Conservation (phyloP, 2,329 filamentous ascomycete genomes). For the Lachnellula arida region DNA sequence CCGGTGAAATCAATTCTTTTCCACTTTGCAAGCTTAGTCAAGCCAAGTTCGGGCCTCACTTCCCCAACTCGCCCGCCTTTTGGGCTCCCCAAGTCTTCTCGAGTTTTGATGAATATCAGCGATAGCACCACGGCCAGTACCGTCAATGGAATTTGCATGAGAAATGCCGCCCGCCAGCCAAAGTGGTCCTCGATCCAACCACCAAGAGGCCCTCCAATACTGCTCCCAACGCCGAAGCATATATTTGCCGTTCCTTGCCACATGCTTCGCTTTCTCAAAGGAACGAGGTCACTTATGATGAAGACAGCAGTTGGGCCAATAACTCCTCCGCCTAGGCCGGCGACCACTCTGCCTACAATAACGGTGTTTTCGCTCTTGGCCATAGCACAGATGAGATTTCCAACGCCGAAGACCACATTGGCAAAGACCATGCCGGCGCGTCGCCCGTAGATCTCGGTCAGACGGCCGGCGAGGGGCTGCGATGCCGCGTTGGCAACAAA, state of each 20-base stretch:
- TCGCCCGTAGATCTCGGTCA: slow-evolving; percentile 65
- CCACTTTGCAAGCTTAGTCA: slow-evolving; percentile 28
- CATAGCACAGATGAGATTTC: slow-evolving; percentile 59
- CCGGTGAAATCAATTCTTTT: slow-evolving; percentile 67
- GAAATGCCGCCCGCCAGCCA: slow-evolving; percentile 71
- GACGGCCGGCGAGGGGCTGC: slow-evolving; percentile 66
- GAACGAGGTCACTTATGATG: slow-evolving; percentile 65
- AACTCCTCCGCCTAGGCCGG: slow-evolving; percentile 59
- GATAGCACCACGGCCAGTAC: slow-evolving; percentile 55
- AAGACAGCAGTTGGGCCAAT: slow-evolving; percentile 67
- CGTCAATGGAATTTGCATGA: slow-evolving; percentile 64
- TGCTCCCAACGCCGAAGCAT: slow-evolving; percentile 60
- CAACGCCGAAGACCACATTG: slow-evolving; percentile 58
- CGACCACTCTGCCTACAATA: slow-evolving; percentile 52
- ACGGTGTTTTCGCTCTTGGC: slow-evolving; percentile 58
- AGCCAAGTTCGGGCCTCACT: background rate
- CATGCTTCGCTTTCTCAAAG: slow-evolving; percentile 61
- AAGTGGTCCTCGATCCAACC: slow-evolving; percentile 65
- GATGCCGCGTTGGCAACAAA: slow-evolving; percentile 68
- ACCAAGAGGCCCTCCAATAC: slow-evolving; percentile 62
- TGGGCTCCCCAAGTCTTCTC: slow-evolving; percentile 22
- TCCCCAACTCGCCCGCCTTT: background rate
- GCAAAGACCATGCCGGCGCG: slow-evolving; percentile 59
- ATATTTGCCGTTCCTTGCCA: slow-evolving; percentile 70
- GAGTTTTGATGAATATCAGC: slow-evolving; percentile 54